These are phyloP conservation scores for Beta lomatogona DNA, from an alignment of 179 eudicot genomes.

Conservation along the genomic window DNA sequence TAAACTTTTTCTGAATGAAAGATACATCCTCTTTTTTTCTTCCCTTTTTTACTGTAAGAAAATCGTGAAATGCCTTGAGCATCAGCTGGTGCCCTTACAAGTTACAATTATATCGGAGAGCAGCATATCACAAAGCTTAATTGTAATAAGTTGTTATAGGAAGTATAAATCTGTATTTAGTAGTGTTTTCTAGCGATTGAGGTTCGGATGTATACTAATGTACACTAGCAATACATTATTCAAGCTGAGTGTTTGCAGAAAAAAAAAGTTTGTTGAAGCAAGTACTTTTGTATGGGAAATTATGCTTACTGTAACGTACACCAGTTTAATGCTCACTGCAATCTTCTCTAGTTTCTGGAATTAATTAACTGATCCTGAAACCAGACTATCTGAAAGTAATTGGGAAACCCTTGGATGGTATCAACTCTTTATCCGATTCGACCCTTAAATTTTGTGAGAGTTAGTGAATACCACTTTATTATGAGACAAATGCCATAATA, in stretches of 20 bases:
- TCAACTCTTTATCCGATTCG: too few relatives aligned
- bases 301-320: not conserved
- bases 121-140: not conserved
- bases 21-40: not conserved
- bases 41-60: not conserved
- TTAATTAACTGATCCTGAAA: too few relatives aligned
- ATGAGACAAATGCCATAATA: too few relatives aligned
- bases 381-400: too few relatives aligned
- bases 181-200: not conserved
- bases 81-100: not conserved
- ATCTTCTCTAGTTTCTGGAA: too few relatives aligned
- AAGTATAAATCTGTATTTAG: not conserved
- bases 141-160: conserved; percentile 16
- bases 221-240: not conserved
- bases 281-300: not conserved
- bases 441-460: too few relatives aligned
- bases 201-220: conserved; percentile 22
- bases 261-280: not conserved
- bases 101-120: not conserved
- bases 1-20: not conserved
- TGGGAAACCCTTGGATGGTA: too few relatives aligned
- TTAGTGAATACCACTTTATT: too few relatives aligned
- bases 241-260: conserved; percentile 4
- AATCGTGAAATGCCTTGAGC: not conserved
- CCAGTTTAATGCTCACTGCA: too few relatives aligned